Conservation (phyloP, 805 yeast species). For the Sugiyamaella mastotermitis region DNA sequence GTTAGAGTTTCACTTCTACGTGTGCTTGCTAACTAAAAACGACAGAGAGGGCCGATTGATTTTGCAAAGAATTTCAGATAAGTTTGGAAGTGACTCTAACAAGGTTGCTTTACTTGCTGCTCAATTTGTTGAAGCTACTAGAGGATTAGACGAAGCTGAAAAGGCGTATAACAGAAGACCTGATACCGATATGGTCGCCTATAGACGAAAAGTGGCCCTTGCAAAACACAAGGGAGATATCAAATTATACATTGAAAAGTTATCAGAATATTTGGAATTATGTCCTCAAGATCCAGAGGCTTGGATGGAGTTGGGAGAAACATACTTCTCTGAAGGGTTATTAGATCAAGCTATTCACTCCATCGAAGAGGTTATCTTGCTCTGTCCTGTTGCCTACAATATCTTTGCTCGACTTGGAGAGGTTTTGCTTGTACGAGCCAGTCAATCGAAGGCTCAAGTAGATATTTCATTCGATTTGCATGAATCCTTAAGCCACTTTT, state of each 20-base stretch:
- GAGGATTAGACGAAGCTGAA: constrained; percentile 34
- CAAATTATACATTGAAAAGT: constrained; percentile 46
- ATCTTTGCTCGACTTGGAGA: constrained; percentile 62
- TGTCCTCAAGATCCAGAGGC: constrained; percentile 71
- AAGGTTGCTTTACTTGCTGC: constrained; percentile 51
- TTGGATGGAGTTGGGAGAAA: constrained; percentile 71
- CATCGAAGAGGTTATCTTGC: constrained; percentile 62
- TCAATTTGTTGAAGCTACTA: constrained; percentile 51
- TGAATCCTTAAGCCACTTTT: constrained; percentile 41
- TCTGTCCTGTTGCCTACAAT: constrained; percentile 64
- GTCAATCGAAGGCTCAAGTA: constrained; percentile 6
- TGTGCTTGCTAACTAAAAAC: constrained; percentile 53
- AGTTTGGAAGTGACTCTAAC: constrained; percentile 52
- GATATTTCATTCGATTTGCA: constrained; percentile 13
- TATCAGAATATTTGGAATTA: constrained; percentile 49
- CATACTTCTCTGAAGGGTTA: constrained; percentile 56
- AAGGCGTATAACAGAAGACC: constrained; percentile 33
- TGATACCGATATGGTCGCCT: constrained; percentile 23
- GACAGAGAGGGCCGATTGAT: constrained; percentile 67
- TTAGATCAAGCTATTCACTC: constrained; percentile 62
- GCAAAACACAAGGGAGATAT: constrained; percentile 24
- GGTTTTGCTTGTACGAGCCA: constrained; percentile 21
- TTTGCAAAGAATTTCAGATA: constrained; percentile 61
- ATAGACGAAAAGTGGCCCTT: constrained; percentile 30
- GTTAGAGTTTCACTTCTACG: constrained; percentile 65